These are phyloP conservation scores for Rusavskia elegans DNA, from an alignment of 495 filamentous ascomycete genomes.

Conservation along the genomic window DNA sequence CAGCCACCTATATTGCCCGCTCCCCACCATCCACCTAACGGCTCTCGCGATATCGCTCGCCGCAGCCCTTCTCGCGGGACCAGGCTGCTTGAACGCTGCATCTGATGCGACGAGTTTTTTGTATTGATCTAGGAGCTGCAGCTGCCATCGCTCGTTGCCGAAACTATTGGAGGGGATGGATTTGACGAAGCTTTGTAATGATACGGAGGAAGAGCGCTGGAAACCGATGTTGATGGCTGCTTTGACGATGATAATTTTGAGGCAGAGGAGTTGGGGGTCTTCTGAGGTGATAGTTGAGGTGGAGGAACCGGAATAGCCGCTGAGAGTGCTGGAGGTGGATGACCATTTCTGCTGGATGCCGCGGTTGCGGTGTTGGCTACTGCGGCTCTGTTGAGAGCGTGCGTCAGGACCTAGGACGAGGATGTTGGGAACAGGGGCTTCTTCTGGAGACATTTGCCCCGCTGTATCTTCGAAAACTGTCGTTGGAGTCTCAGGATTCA, in stretches of 20 bases:
- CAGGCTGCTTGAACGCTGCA: slow-evolving; percentile 41
- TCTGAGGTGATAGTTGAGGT: slow-evolving; percentile 56
- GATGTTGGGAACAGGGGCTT: slow-evolving; percentile 64
- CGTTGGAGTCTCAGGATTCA: slow-evolving; percentile 70
- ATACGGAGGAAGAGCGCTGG: slow-evolving; percentile 26
- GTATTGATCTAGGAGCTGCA: slow-evolving; percentile 56
- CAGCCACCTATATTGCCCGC: slow-evolving; percentile 55
- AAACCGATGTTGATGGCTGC: slow-evolving; percentile 69
- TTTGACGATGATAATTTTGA: slow-evolving; percentile 64
- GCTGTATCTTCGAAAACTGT: slow-evolving; percentile 79
- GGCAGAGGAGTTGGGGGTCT: slow-evolving; percentile 52
- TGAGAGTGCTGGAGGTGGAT: slow-evolving; percentile 54
- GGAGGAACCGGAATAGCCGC: slow-evolving; percentile 51
- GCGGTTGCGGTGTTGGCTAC: slow-evolving; percentile 17
- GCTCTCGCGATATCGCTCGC: slow-evolving; percentile 61
- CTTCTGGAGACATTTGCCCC: slow-evolving; percentile 56
- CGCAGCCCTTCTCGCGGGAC: slow-evolving; percentile 39
- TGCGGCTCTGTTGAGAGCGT: slow-evolving; percentile 9
- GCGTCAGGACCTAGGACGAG: slow-evolving; percentile 55
- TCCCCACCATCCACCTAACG: slow-evolving; percentile 54
- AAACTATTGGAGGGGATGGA: slow-evolving; percentile 62
- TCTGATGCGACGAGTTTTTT: slow-evolving; percentile 59
- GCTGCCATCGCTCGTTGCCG: slow-evolving; percentile 52
- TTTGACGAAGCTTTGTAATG: slow-evolving; percentile 56
- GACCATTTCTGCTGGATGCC: slow-evolving; percentile 46